Conservation (phyloP, 495 filamentous ascomycete genomes). For the Aspergillus mulundensis region DNA sequence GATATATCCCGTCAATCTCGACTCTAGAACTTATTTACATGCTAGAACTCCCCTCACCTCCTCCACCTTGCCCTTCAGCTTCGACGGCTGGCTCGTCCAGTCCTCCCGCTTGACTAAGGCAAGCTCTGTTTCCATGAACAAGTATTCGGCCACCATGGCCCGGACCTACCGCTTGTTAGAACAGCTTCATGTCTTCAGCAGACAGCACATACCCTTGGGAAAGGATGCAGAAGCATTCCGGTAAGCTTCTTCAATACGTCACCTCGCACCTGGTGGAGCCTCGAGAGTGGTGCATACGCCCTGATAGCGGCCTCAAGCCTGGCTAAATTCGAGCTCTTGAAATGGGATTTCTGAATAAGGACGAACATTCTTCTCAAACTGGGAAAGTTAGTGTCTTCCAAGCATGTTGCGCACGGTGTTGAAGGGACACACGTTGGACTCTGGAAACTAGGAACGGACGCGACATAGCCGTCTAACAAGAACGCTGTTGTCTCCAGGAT, state of each 20-base stretch:
- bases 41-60: constrained; percentile 20
- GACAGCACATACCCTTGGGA: constrained; percentile 49
- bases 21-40: constrained; percentile 12
- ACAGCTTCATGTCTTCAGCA: background rate
- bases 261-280: constrained; percentile 29
- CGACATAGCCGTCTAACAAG: constrained; percentile 53
- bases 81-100: constrained; percentile 38
- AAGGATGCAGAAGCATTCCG: constrained; percentile 59
- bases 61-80: constrained; percentile 38
- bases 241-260: constrained; percentile 55
- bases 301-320: constrained; percentile 75
- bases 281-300: constrained; percentile 66
- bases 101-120: constrained; percentile 36
- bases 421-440: constrained; percentile 20
- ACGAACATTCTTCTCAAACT: constrained; percentile 61
- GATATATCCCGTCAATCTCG: background rate
- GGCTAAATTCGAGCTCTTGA: constrained; percentile 71
- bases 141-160: constrained; percentile 32
- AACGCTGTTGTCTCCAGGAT: constrained; percentile 71
- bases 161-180: constrained; percentile 30
- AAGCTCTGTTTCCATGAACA: constrained; percentile 33
- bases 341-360: constrained; percentile 70
- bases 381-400: constrained; percentile 7
- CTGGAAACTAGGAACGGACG: constrained; percentile 10
- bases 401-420: background rate